These are phyloP conservation scores for Ganoderma lingzhi DNA, from an alignment of 1,284 basidiomycete species.

Conservation along the genomic window DNA sequence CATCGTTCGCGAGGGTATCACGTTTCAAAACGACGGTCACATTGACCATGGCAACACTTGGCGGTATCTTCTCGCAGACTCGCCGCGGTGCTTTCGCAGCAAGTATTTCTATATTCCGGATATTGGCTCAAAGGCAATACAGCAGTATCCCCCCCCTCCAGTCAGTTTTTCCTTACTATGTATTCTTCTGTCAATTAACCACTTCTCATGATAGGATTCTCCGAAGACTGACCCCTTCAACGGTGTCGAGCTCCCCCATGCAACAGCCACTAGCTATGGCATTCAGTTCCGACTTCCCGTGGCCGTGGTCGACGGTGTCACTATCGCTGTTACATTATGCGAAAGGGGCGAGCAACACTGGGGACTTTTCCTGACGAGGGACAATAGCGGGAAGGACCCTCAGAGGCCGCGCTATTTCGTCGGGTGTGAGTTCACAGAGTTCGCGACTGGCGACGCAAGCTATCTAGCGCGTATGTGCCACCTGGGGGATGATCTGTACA, in stretches of 20 bases:
- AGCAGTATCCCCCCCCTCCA: not conserved
- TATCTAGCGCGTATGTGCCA: not conserved
- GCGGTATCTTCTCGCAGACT: not conserved
- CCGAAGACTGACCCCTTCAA: not conserved
- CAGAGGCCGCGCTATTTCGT: not conserved
- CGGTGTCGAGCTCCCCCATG: not conserved
- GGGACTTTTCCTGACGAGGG: not conserved
- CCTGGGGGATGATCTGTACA: not conserved
- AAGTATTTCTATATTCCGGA: too few species aligned
- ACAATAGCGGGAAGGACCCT: not conserved
- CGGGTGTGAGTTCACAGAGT: not conserved
- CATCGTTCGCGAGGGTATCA: not conserved
- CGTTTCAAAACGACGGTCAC: not conserved
- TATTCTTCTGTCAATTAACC: not conserved
- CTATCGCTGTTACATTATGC: not conserved
- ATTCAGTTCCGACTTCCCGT: not conserved
- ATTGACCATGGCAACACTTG: not conserved
- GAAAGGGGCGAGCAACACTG: not conserved
- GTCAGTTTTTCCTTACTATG: not conserved
- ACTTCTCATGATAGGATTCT: not conserved
- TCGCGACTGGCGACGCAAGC: not conserved
- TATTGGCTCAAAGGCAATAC: too few species aligned
- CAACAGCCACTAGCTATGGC: not conserved
- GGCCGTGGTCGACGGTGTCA: not conserved
- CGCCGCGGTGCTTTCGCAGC: not conserved